Evolutionary conservation across 75 land plant genomes (phyloP).

Genomic region (Pinus taeda): DNA sequence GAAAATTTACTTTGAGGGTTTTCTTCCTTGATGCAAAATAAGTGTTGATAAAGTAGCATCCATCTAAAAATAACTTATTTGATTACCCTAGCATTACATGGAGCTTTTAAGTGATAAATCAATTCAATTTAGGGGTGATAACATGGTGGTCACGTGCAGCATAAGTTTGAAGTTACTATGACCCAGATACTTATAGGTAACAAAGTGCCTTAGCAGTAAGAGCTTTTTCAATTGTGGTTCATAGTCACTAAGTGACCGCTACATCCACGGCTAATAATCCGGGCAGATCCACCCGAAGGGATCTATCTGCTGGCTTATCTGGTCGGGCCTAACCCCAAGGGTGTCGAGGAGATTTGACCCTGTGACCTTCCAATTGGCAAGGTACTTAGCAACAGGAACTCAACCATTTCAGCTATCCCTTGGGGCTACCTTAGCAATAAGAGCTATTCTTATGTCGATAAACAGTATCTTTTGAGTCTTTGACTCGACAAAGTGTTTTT

Average conservation of each 20-base stretch:
- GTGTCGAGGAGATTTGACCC: no score
- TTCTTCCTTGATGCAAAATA: not conserved
- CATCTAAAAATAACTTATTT: not conserved
- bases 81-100: not conserved
- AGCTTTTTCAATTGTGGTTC: no score
- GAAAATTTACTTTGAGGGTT: not conserved
- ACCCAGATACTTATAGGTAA: not conserved
- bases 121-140: not conserved
- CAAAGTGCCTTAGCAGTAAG: not conserved
- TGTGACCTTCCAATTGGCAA: no score
- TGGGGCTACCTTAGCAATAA: not conserved
- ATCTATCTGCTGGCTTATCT: no score
- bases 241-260: no score
- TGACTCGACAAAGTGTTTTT: not conserved
- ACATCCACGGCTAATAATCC: no score
- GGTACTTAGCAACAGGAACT: no score
- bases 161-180: not conserved
- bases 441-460: no score
- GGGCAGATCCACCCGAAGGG: no score
- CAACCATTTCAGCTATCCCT: no score
- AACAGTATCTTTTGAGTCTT: not conserved
- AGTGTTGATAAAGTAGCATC: not conserved
- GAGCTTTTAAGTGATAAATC: not conserved
- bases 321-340: no score
- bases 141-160: not conserved